A percentile compares a stretch with the other conserved stretches of the same genome.
Conservation (phyloP, 2,329 filamentous ascomycete species). For the Stagonosporopsis cucurbitacearum region DNA sequence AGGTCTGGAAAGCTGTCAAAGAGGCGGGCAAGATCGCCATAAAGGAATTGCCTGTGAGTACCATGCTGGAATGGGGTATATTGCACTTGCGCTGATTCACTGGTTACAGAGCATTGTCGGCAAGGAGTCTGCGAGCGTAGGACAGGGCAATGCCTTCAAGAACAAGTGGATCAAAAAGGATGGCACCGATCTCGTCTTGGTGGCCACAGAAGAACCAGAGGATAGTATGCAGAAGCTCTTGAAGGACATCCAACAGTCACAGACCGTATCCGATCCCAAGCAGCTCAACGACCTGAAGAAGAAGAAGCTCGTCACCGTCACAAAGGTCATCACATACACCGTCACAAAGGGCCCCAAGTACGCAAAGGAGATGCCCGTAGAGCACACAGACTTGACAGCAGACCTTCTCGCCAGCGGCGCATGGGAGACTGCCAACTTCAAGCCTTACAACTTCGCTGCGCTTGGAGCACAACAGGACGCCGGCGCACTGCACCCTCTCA, state of each 20-base stretch:
- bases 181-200: constrained; percentile 58
- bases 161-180: constrained; percentile 71
- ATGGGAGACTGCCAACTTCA: constrained; percentile 93
- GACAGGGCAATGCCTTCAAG: constrained; percentile 94
- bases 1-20: constrained; percentile 58
- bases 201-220: constrained; percentile 72
- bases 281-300: constrained; percentile 83
- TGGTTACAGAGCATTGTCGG: constrained; percentile 63
- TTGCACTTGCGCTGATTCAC: constrained; percentile 27
- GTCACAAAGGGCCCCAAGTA: constrained; percentile 87
- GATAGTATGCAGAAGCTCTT: constrained; percentile 82
- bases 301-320: constrained; percentile 83
- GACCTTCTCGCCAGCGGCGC: constrained; percentile 88
- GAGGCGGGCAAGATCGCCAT: constrained; percentile 53
- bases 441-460: constrained; percentile 79
- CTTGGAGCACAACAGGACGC: constrained; percentile 67
- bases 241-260: constrained; percentile 72
- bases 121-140: constrained; percentile 79
- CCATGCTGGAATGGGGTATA: background rate
- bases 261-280: constrained; percentile 75
- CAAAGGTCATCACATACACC: constrained; percentile 85
- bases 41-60: constrained; percentile 55
- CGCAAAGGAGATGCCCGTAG: constrained; percentile 84
- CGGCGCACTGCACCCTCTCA: constrained; percentile 65
- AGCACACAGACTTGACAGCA: constrained; percentile 92